Percentiles rank a stretch among this genome's conserved stretches.
Evolutionary conservation across 768 basidiomycete species (phyloP).

Genomic region (Serendipita indica): DNA sequence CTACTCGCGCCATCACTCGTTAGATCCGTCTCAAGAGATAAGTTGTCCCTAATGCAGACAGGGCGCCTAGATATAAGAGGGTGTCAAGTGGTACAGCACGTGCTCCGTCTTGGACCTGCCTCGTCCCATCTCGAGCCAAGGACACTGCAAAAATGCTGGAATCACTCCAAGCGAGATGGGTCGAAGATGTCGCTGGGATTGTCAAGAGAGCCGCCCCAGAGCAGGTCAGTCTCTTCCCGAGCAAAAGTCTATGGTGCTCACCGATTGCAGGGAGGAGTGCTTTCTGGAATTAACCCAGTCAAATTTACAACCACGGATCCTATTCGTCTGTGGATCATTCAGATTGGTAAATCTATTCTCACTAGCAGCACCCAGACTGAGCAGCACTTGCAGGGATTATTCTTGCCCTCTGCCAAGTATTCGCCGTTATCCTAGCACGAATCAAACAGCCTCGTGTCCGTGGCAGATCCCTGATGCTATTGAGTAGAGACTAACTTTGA

Average conservation of each 20-base stretch:
- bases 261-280: slow-evolving; percentile 45
- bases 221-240: slow-evolving; percentile 25
- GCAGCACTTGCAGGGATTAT: slow-evolving; percentile 44
- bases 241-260: background rate
- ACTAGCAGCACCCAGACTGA: background rate
- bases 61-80: no score
- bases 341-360: slow-evolving; percentile 41
- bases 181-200: slow-evolving; percentile 20
- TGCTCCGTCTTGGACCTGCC: background rate
- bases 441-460: slow-evolving; percentile 55
- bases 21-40: no score
- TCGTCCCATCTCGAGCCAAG: background rate
- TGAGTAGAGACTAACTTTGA: background rate
- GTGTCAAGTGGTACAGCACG: no score
- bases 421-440: slow-evolving; percentile 56
- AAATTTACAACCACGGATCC: slow-evolving; percentile 52
- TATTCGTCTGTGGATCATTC: slow-evolving; percentile 60
- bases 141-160: slow-evolving; percentile 30
- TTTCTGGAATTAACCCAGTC: slow-evolving; percentile 62
- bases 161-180: slow-evolving; percentile 22
- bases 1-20: no score
- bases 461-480: background rate
- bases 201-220: slow-evolving; percentile 34
- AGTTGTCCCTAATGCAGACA: no score
- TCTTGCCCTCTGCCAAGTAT: slow-evolving; percentile 58